phyloP scores from a whole-genome alignment of 345 rosid genomes.

The Nasturtium officinale region DNA sequence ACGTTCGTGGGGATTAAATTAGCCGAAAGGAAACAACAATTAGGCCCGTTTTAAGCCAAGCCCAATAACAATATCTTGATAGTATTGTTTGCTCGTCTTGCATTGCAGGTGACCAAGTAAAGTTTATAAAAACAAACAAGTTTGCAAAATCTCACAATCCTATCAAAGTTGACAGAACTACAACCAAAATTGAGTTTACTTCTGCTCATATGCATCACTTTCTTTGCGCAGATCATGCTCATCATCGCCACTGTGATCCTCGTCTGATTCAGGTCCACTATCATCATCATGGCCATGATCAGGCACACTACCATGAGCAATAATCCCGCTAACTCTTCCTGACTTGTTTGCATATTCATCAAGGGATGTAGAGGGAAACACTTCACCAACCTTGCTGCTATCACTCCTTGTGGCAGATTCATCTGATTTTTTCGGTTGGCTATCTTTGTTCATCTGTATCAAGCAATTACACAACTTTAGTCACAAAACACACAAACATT shows the following conservation, averaged over 20 bases:
- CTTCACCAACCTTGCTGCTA: slow-evolving; percentile 72
- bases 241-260: slow-evolving; percentile 38
- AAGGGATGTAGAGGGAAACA: slow-evolving; percentile 72
- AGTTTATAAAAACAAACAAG: slow-evolving; percentile 28
- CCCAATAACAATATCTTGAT: neutral
- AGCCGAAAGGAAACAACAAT: neutral
- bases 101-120: neutral
- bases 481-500: neutral
- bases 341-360: slow-evolving; percentile 66
- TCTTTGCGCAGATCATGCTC: slow-evolving; percentile 33
- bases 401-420: slow-evolving; percentile 47
- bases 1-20: neutral
- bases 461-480: slow-evolving; percentile 26
- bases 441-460: slow-evolving; percentile 71
- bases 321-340: slow-evolving; percentile 37
- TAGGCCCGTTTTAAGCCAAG: neutral
- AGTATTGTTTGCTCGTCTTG: neutral
- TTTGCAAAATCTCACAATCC: slow-evolving; percentile 24
- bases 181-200: slow-evolving; percentile 17
- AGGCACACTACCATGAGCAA: slow-evolving; percentile 22
- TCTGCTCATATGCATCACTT: slow-evolving; percentile 12
- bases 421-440: slow-evolving; percentile 47
- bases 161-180: slow-evolving; percentile 33
- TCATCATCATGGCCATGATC: slow-evolving; percentile 36
- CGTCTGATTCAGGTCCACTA: slow-evolving; percentile 33